phyloP scores from a whole-genome alignment of 768 basidiomycete species.

The Leccinum olivaceopallidum region DNA sequence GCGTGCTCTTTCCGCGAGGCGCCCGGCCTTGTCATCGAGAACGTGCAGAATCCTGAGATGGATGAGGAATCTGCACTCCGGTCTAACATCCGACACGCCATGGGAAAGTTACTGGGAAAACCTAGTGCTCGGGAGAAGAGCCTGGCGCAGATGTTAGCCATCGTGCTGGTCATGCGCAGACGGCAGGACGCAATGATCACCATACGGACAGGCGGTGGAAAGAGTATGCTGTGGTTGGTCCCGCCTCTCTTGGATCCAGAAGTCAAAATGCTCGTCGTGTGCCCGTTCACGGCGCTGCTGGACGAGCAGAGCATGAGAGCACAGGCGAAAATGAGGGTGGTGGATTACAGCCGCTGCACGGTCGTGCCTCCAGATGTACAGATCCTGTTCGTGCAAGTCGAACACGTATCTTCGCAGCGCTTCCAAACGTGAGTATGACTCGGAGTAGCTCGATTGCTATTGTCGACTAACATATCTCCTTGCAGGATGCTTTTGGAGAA shows the following conservation, averaged over 20 bases:
- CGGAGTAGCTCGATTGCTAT: too few species aligned
- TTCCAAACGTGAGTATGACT: not conserved
- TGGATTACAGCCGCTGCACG: not conserved
- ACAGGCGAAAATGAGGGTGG: not conserved
- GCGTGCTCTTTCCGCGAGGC: too few species aligned
- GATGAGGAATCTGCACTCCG: not conserved
- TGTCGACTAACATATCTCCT: too few species aligned
- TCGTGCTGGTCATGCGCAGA: not conserved
- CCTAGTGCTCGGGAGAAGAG: slow-evolving; percentile 1
- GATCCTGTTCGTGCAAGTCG: slow-evolving; percentile 11
- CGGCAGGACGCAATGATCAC: slow-evolving; percentile 4
- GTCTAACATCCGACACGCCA: not conserved
- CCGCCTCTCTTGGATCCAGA: not conserved
- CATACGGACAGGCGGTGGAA: slow-evolving; percentile 9
- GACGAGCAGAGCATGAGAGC: slow-evolving; percentile 9
- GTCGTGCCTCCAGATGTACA: not conserved
- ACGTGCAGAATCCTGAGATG: not conserved
- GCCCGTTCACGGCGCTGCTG: slow-evolving; percentile 5
- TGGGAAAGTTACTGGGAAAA: not conserved
- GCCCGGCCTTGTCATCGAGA: not conserved
- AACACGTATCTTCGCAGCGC: not conserved
- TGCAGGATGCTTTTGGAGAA: not conserved
- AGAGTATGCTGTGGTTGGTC: slow-evolving; percentile 11
- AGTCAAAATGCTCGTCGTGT: slow-evolving; percentile 5
- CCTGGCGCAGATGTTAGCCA: not conserved